Base-by-base conservation (phyloP, 106 monocot species). In the Allium fistulosum region DNA sequence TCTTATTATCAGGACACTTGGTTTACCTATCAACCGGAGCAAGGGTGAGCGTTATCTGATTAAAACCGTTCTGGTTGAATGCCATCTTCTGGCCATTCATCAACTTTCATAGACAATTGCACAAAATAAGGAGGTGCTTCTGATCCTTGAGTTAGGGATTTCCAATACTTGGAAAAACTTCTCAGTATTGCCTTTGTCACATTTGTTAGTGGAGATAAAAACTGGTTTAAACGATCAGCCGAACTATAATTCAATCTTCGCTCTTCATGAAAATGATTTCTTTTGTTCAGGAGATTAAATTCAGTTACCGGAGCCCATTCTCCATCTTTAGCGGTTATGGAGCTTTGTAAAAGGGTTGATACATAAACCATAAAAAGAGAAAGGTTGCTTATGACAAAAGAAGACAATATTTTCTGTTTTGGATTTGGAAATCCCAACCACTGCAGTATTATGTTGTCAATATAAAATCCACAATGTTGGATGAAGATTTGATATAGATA, bases 311-410 rank as follows among this genome's bases (percentile, higher is more conserved):
- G 85, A 57, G 75, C 82, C 96, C 96, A 97, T 62, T 92, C 88
- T 76, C 88, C 96, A 75, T 96, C 86, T 65, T 84, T 88, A 71
- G 96, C 91, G 78, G 96, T 97, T 63, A 96, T 96, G 28, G 87
- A 84, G 50, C 96, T 91, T 67, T 96, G 91, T 16, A 96, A 66
- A 62, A 96, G 84, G 27, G 96, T 86, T 6, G 83, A 83, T 76
- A 96, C 69, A 55, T 96, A 96, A 17, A 92, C 88, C 67, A 96
- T 58, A 72, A 96, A 96, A 26, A 96, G 84, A 77, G 92, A 91
- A 60, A 87, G 78, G 26, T 83, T 84, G 53, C 88, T 88, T 55
- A 80, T 74, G 59, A 97, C 96, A 84, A 97, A 97, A 26, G 96
- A 97, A 50, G 86, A 67, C 18, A 74, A 82, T 64, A 81, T 92